Evolutionary conservation across 495 filamentous ascomycete species (phyloP).

Genomic region (Pyronema domesticum): DNA sequence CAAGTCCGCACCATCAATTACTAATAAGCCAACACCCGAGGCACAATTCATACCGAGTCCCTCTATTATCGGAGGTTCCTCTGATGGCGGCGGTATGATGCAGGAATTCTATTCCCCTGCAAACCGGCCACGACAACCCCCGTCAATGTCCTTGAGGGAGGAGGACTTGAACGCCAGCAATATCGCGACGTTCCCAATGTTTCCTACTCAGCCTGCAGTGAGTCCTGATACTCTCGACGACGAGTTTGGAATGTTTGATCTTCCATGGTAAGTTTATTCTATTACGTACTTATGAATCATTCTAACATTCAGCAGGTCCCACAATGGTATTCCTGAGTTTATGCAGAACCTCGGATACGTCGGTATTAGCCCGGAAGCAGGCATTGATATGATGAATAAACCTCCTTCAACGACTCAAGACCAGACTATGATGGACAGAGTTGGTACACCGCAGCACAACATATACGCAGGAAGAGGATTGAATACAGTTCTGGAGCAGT

Average conservation of each 20-base stretch:
- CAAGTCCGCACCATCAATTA: too few relatives aligned
- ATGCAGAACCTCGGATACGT: conserved; percentile 13
- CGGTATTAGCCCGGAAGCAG: neutral
- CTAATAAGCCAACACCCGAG: too few relatives aligned
- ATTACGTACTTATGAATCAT: neutral
- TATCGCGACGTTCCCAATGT: neutral
- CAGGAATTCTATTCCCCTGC: neutral
- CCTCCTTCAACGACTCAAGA: neutral
- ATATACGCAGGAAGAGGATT: conserved; percentile 7
- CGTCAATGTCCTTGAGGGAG: neutral
- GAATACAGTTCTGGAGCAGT: conserved; percentile 12
- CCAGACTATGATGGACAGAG: neutral
- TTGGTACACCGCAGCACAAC: neutral
- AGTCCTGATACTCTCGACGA: conserved; percentile 14
- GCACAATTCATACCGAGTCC: neutral
- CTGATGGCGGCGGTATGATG: neutral
- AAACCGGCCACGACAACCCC: neutral
- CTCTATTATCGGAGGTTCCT: neutral
- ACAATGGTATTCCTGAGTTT: conserved; percentile 13
- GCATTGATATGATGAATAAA: neutral
- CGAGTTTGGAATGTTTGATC: conserved; percentile 14
- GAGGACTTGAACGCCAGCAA: conserved; percentile 4
- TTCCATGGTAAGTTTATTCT: conserved; percentile 11
- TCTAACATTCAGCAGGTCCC: conserved; percentile 1
- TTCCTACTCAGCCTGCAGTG: neutral